These are phyloP conservation scores for Pseudogymnoascus sp. DNA, from an alignment of 2,329 filamentous ascomycete species.

Conservation along the genomic window DNA sequence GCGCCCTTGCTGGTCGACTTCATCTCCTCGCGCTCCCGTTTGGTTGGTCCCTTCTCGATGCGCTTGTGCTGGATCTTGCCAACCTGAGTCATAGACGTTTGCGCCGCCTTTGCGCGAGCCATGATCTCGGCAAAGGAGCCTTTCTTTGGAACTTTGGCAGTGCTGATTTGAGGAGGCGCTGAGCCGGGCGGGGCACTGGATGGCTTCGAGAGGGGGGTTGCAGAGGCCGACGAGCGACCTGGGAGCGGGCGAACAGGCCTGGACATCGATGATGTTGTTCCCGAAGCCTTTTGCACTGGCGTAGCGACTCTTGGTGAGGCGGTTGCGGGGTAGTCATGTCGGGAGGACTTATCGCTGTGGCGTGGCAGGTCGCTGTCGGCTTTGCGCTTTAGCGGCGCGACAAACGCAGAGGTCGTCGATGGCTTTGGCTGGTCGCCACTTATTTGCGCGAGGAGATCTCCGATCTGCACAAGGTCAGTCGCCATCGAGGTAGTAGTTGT, in stretches of 20 bases:
- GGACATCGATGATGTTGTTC: conserved; percentile 20
- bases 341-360: conserved; percentile 37
- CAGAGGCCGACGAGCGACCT: background rate
- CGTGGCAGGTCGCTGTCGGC: conserved; percentile 43
- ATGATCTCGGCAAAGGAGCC: conserved; percentile 70
- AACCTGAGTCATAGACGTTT: conserved; percentile 52
- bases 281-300: conserved; percentile 16
- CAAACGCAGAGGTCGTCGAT: conserved; percentile 24
- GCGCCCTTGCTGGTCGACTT: conserved; percentile 19
- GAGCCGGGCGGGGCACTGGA: background rate
- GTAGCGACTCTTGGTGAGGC: conserved; percentile 21
- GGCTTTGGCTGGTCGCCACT: conserved; percentile 41
- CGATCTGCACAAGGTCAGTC: conserved; percentile 37
- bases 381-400: conserved; percentile 47
- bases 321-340: conserved; percentile 23
- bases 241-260: conserved; percentile 20
- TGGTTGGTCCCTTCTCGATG: conserved; percentile 55
- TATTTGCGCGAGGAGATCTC: conserved; percentile 55
- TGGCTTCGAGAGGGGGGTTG: conserved; percentile 36
- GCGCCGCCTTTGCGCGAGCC: conserved; percentile 61
- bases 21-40: conserved; percentile 37
- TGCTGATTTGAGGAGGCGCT: background rate
- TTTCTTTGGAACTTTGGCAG: conserved; percentile 52
- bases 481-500: conserved; percentile 10
- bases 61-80: conserved; percentile 71